phyloP scores from a whole-genome alignment of 179 eudicot genomes.

The Patellifolia procumbens region DNA sequence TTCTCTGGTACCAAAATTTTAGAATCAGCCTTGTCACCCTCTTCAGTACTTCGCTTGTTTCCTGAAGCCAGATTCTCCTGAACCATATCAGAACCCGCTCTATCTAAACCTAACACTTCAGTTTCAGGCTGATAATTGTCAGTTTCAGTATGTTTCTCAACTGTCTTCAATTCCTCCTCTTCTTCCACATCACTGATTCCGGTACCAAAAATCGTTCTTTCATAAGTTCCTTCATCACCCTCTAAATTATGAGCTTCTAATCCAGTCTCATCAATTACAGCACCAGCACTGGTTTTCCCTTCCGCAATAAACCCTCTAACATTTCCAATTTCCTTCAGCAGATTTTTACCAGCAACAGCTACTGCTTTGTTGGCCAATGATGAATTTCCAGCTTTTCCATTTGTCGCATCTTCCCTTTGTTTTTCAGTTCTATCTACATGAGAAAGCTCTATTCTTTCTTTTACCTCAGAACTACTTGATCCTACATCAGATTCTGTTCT shows the following conservation, averaged over 20 bases:
- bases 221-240: constrained; percentile 2
- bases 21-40: constrained; percentile 6
- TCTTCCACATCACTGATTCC: constrained; percentile 25
- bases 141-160: constrained; percentile 13
- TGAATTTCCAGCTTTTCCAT: constrained; percentile 29
- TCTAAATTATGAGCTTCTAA: constrained; percentile 14
- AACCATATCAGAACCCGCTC: not conserved
- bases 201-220: constrained; percentile 16
- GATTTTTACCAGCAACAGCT: constrained; percentile 22
- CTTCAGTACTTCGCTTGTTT: constrained; percentile 12
- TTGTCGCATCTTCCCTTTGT: constrained; percentile 35
- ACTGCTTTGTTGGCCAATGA: constrained; percentile 6
- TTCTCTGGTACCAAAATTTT: constrained; percentile 17
- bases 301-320: constrained; percentile 14
- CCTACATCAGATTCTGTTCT: constrained; percentile 37
- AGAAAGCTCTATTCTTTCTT: constrained; percentile 25
- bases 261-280: constrained; percentile 23
- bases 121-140: constrained; percentile 18
- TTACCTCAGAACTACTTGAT: constrained; percentile 31
- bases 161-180: constrained; percentile 6
- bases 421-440: constrained; percentile 33
- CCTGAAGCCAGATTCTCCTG: constrained; percentile 8
- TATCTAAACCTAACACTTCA: constrained; percentile 24
- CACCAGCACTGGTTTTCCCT: constrained; percentile 14
- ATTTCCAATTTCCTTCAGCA: constrained; percentile 34